A percentile compares a stretch with the other conserved stretches of the same genome.
Evolutionary conservation across 306 rosid species (phyloP).

Genomic region (Astragalus glycyphyllos): DNA sequence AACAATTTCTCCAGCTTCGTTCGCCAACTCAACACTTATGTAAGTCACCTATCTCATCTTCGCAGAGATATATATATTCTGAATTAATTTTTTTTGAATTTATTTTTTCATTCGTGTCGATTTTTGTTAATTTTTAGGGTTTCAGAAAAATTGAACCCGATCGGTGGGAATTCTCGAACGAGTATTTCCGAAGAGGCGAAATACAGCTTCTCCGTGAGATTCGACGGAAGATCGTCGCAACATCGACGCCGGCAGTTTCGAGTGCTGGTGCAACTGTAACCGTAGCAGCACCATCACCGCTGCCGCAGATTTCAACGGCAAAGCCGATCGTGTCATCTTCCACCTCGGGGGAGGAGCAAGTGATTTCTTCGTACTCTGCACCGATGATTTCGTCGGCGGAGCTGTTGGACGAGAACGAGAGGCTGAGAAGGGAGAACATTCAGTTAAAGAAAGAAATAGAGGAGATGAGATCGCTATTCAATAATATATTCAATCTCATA

Average conservation of each 20-base stretch:
- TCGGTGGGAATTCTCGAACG: slow-evolving; percentile 92
- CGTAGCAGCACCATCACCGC: slow-evolving; percentile 23
- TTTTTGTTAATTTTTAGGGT: slow-evolving; percentile 54
- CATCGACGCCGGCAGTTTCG: background rate
- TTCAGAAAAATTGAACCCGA: slow-evolving; percentile 84
- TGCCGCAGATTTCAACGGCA: slow-evolving; percentile 32
- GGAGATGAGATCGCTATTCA: slow-evolving; percentile 75
- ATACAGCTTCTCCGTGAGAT: slow-evolving; percentile 76
- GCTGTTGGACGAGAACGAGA: slow-evolving; percentile 77
- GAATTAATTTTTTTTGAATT: background rate
- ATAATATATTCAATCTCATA: slow-evolving; percentile 66
- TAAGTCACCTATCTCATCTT: slow-evolving; percentile 34
- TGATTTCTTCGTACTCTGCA: slow-evolving; percentile 63
- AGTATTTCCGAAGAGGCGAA: slow-evolving; percentile 68
- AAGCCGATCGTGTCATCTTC: slow-evolving; percentile 57
- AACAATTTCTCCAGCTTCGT: slow-evolving; percentile 95
- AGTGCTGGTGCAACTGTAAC: background rate
- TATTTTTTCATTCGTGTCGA: background rate
- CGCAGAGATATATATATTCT: background rate
- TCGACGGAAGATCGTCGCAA: slow-evolving; percentile 62
- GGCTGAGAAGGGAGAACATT: slow-evolving; percentile 75
- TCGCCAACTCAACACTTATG: slow-evolving; percentile 94
- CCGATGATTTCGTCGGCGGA: slow-evolving; percentile 58
- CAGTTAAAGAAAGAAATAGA: slow-evolving; percentile 68
- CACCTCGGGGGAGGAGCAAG: slow-evolving; percentile 78